These are phyloP conservation scores for Ligustrum vulgare DNA, from an alignment of 257 asterid species.

Conservation along the genomic window DNA sequence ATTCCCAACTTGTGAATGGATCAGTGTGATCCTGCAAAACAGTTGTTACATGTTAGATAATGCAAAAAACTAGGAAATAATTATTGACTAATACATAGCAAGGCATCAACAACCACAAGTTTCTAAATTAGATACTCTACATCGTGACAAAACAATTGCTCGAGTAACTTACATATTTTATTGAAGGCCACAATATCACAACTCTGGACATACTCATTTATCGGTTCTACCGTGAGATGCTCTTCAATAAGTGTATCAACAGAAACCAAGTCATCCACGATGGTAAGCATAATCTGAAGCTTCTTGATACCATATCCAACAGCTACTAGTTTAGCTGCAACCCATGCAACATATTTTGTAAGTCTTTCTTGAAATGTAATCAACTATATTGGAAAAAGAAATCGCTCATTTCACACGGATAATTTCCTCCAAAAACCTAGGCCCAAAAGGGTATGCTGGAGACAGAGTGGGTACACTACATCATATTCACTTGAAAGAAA, in stretches of 20 bases:
- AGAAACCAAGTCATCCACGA: slow-evolving; percentile 45
- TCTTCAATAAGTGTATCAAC: slow-evolving; percentile 34
- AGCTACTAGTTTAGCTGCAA: slow-evolving; percentile 37
- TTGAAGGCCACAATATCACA: slow-evolving; percentile 68
- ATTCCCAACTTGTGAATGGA: too few relatives aligned
- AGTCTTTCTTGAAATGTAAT: too few relatives aligned
- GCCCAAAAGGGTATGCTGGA: background rate
- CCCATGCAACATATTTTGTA: background rate
- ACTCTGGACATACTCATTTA: slow-evolving; percentile 56
- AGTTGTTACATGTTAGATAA: too few relatives aligned
- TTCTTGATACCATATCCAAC: slow-evolving; percentile 44
- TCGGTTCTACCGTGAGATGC: slow-evolving; percentile 46
- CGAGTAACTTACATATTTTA: slow-evolving; percentile 45
- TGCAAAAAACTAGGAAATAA: background rate
- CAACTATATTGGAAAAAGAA: background rate
- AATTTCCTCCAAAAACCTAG: background rate
- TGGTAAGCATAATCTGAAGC: slow-evolving; percentile 39
- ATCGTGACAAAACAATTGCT: background rate
- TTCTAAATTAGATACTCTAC: background rate
- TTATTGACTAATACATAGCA: background rate
- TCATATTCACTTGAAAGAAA: background rate
- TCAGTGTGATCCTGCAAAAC: too few relatives aligned
- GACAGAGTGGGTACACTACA: background rate
- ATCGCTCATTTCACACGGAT: background rate
- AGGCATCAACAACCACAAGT: background rate